Evolutionary conservation across 306 rosid species (phyloP), one percentile per base, ranked within the genome.

Genomic region (Oemleria cerasiformis): DNA sequence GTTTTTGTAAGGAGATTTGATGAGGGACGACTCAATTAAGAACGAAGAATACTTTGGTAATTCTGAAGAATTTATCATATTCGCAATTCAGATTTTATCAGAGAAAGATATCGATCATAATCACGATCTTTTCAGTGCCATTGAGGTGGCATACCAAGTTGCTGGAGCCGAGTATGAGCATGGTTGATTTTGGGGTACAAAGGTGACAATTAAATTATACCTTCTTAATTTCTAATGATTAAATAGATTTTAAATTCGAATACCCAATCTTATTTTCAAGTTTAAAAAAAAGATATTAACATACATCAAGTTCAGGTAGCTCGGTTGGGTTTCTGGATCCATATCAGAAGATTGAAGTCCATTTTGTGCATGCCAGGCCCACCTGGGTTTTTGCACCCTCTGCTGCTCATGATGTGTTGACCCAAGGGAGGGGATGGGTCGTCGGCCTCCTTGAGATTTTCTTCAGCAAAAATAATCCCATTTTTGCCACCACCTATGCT

Each of bases 341-440:
- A 7, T 66, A 47, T 5, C 79, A 4, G 96, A 90, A 38, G 96
- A 92, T 25, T 96, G 98, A 86, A 77, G 65, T 89, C 97, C 0
- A 84, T 76, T 8, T 0, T 42, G 8, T 73, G 78, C 0, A 57
- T 45, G 49, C 67, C 70, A 2, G 3, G 44, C 12, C 87, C 79
- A 15, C 79, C 75, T 0, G 77, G 72, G 17, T 79, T 83, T 55
- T n/a, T 83, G 71, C 67, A 5, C 72, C 81, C 0, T 42, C 72
- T 2, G n/a, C 49, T 19, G 19, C 47, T 40, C 71, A 49, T 1
- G 17, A 16, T 48, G 13, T 61, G 21, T 34, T 79, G 20, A 54
- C 43, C 8, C 86, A 83, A 36, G 67, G 59, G 17, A 79, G 76
- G 55, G 70, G 84, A 45, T 83, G 86, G 86, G 17, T 21, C 45